Evolutionary conservation across 352 stramenopile species (phyloP), one percentile per base, ranked within the genome.

Genomic region (Aphanomyces invadans): DNA sequence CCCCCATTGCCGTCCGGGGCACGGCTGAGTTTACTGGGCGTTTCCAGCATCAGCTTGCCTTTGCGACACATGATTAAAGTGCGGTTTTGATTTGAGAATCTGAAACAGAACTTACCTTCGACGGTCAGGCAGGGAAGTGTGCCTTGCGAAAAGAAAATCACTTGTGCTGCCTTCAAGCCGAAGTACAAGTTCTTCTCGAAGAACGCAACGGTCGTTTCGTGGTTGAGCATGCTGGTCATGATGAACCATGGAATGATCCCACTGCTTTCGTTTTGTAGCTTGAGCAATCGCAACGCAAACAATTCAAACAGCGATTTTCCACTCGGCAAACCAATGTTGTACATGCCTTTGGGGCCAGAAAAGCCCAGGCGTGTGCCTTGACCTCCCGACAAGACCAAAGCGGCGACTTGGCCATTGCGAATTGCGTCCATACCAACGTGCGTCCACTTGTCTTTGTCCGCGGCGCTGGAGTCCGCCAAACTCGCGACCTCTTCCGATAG

Each of bases 1-100:
- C 97, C 96, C 21, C 97, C 97, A 76, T 99, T 99, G 19, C 97
- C 97, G 76, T 99, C 94, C 0, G 97, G 97, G 15, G 96, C 95
- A 38, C 92, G 82, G 3, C 95, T 88, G 1, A 99, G 62, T 28
- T 73, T 77, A 55, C 76, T 73, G 1, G 71, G 46, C 60, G 76
- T 87, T 75, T 98, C 94, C 9, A 99, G 78, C 73, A 99, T 97
- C 44, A 99, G 87, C 71, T 99, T 99, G 15, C 96, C 95, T 54
- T 28, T 45, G 38, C 46, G 28, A 21, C 28, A 54, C 10, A 54
- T n/a, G n/a, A n/a, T n/a, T n/a, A n/a, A n/a, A n/a, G n/a, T 48
- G 17, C 21, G 1, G 39, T 1, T 1, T 48, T n/a, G n/a, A 48
- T n/a, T 48, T 48, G 39, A 45, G 38, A 45, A 45, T n/a, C n/a